Conservation (phyloP, 1,284 basidiomycete genomes). For the Microbotryum violaceum region DNA sequence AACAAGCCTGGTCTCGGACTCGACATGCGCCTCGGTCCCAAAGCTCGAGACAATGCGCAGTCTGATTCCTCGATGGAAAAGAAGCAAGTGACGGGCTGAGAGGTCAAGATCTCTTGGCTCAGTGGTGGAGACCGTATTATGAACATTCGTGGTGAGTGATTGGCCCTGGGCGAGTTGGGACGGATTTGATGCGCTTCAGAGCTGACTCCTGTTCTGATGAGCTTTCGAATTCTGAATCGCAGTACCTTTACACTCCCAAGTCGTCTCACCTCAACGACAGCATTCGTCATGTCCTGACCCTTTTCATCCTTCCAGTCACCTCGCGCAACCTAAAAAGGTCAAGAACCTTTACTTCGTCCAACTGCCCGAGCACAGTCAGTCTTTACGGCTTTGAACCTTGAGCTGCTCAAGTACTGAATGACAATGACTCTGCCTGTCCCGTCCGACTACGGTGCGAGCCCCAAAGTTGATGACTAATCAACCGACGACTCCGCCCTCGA, state of each 20-base stretch:
- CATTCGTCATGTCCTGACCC: background rate
- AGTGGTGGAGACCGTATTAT: conserved; percentile 97
- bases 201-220: background rate
- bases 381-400: too few relatives aligned
- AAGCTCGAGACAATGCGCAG: conserved; percentile 21
- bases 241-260: conserved; percentile 85
- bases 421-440: too few relatives aligned
- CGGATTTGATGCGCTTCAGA: background rate
- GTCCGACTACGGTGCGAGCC: too few relatives aligned
- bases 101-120: conserved; percentile 89
- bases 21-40: conserved; percentile 75
- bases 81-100: conserved; percentile 58
- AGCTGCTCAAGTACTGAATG: too few relatives aligned
- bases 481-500: too few relatives aligned
- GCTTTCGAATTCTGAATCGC: conserved; percentile 13
- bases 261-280: too few relatives aligned
- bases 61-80: conserved; percentile 34
- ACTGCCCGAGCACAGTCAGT: conserved; percentile 78
- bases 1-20: conserved; percentile 84
- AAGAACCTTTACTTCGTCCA: conserved; percentile 94
- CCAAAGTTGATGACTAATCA: too few relatives aligned
- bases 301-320: conserved; percentile 48
- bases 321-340: conserved; percentile 95
- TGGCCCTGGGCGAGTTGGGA: background rate
- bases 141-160: conserved; percentile 89